phyloP scores from a whole-genome alignment of 306 rosid genomes.

The Begonia fuchsioides region DNA sequence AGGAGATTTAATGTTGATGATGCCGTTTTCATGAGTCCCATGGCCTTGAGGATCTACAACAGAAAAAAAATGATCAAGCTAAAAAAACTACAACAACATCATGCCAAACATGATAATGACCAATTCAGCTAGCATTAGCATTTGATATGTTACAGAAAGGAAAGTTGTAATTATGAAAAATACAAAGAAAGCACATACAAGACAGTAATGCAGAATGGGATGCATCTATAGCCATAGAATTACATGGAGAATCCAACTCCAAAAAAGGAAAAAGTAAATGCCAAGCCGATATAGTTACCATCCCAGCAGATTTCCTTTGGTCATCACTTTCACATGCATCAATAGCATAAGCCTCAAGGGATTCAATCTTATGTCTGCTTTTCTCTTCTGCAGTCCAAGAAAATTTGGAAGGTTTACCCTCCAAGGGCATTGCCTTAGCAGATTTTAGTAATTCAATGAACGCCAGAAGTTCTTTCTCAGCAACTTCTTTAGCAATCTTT shows the following conservation, averaged over 20 bases:
- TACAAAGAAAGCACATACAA: too few relatives aligned
- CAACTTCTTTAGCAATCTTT: slow-evolving; percentile 69
- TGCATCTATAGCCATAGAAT: slow-evolving; percentile 1
- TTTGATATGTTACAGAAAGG: too few relatives aligned
- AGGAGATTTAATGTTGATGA: slow-evolving; percentile 69
- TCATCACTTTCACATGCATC: slow-evolving; percentile 59
- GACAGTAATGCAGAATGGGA: too few relatives aligned
- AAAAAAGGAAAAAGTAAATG: neutral
- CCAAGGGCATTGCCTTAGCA: slow-evolving; percentile 50
- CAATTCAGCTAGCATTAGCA: too few relatives aligned
- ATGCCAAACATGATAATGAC: slow-evolving; percentile 3
- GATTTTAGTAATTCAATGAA: slow-evolving; percentile 52
- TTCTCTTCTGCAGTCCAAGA: slow-evolving; percentile 65
- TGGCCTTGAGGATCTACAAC: slow-evolving; percentile 59
- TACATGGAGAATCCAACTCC: slow-evolving; percentile 1
- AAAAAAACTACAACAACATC: slow-evolving; percentile 2
- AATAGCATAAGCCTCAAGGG: slow-evolving; percentile 74
- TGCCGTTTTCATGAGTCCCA: slow-evolving; percentile 62
- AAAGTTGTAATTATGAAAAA: too few relatives aligned
- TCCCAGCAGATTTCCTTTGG: slow-evolving; percentile 68
- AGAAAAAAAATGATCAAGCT: neutral
- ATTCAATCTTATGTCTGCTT: slow-evolving; percentile 48
- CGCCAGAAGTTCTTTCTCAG: slow-evolving; percentile 64
- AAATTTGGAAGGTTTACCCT: slow-evolving; percentile 60
- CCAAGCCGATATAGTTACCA: slow-evolving; percentile 27